These are phyloP conservation scores for Dryadomyces quercivorus DNA, from an alignment of 2,329 filamentous ascomycete genomes.

Conservation along the genomic window DNA sequence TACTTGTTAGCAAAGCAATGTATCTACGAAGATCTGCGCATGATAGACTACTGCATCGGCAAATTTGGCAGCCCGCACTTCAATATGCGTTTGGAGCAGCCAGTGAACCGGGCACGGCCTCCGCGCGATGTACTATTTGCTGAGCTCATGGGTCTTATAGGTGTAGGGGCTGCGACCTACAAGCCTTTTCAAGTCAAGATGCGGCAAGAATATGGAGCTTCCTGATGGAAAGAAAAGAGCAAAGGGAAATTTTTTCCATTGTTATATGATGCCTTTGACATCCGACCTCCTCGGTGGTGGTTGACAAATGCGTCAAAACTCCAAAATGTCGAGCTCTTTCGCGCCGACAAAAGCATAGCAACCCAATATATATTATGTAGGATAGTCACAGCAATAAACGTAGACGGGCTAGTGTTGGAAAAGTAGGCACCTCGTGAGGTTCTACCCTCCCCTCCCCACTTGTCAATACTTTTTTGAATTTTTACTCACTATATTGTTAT, in stretches of 20 bases:
- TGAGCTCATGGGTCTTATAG: constrained; percentile 7
- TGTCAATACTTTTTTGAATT: too few relatives aligned
- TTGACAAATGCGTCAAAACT: too few relatives aligned
- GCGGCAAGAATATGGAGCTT: constrained; percentile 5
- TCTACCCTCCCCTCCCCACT: too few relatives aligned
- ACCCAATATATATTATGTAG: too few relatives aligned
- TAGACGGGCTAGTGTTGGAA: too few relatives aligned
- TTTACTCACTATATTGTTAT: too few relatives aligned
- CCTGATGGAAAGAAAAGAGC: not conserved
- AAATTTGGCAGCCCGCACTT: not conserved
- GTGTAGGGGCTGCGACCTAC: constrained; percentile 3
- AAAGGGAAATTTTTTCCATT: not conserved
- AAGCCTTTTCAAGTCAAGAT: constrained; percentile 11
- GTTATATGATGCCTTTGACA: too few relatives aligned
- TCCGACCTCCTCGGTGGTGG: too few relatives aligned
- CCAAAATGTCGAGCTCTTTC: too few relatives aligned
- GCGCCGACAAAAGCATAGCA: too few relatives aligned
- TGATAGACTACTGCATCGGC: not conserved
- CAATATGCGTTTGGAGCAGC: not conserved
- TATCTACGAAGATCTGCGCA: constrained; percentile 1
- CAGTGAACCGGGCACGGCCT: not conserved
- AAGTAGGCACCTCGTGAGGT: too few relatives aligned
- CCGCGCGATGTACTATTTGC: constrained; percentile 2
- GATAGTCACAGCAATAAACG: too few relatives aligned
- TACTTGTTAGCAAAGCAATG: constrained; percentile 9